Percentiles rank a stretch among this genome's conserved stretches.
phyloP scores from a whole-genome alignment of 2,329 filamentous ascomycete genomes.

The Aureobasidium subglaciale region DNA sequence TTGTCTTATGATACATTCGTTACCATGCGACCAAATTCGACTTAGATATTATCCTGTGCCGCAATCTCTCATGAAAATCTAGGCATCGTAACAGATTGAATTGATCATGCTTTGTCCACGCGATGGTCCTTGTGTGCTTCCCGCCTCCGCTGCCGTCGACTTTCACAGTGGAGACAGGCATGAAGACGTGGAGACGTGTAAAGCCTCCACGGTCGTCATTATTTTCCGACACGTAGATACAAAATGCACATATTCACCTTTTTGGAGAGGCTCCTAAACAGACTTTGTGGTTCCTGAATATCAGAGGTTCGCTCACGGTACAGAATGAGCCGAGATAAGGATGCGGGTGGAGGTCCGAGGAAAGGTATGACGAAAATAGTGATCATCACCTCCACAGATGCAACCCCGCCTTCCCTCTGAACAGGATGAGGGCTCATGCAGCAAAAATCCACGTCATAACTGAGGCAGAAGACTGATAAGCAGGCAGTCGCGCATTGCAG shows the following conservation, averaged over 20 bases:
- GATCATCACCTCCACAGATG: not conserved
- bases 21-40: too few relatives aligned
- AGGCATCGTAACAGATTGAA: not conserved
- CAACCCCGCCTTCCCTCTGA: not conserved
- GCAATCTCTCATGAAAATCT: too few relatives aligned
- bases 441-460: not conserved
- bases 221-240: too few relatives aligned
- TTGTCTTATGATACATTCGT: too few relatives aligned
- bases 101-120: not conserved
- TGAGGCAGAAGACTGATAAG: not conserved
- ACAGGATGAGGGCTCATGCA: not conserved
- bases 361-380: not conserved
- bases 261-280: not conserved
- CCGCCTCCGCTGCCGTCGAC: not conserved
- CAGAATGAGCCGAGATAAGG: not conserved
- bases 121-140: not conserved
- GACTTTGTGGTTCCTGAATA: not conserved
- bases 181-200: not conserved
- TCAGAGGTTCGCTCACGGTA: not conserved
- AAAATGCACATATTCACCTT: not conserved
- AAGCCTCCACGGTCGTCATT: not conserved
- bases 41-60: too few relatives aligned
- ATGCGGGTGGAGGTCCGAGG: not conserved
- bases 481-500: not conserved
- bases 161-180: not conserved